Evolutionary conservation across 2,329 filamentous ascomycete genomes (phyloP).

Genomic region (Immersiporthe knoxdaviesiana): DNA sequence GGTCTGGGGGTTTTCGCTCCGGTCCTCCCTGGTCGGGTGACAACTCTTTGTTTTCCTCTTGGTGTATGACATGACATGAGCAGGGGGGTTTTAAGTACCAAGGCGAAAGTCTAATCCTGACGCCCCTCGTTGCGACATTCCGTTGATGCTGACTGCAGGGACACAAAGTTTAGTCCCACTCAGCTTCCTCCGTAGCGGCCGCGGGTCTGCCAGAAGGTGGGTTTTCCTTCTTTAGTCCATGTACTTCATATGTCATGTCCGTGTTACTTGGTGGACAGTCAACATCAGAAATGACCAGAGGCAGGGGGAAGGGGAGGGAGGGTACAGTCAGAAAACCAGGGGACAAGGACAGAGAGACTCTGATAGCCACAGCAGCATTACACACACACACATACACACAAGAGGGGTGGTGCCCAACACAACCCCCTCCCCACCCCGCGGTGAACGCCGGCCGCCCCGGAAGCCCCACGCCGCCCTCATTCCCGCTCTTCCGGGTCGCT

Average conservation of each 20-base stretch:
- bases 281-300: not conserved
- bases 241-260: too few relatives aligned
- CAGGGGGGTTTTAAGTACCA: not conserved
- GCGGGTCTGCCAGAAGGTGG: too few relatives aligned
- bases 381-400: not conserved
- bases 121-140: not conserved
- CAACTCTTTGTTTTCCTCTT: not conserved
- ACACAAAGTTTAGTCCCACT: not conserved
- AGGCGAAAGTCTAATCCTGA: not conserved
- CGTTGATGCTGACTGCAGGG: conserved; percentile 3
- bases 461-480: not conserved
- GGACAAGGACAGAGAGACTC: not conserved
- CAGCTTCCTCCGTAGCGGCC: not conserved
- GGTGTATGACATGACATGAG: not conserved
- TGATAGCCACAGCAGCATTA: not conserved
- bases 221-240: too few relatives aligned
- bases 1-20: conserved; percentile 3
- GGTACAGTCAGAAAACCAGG: not conserved
- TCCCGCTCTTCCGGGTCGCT: not conserved
- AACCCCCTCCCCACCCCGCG: not conserved
- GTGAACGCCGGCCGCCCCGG: not conserved
- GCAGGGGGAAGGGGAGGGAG: too few relatives aligned
- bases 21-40: not conserved
- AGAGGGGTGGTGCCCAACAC: not conserved
- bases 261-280: too few relatives aligned